A percentile compares a stretch with the other conserved stretches of the same genome.
These are phyloP conservation scores for Batkoa obscura DNA, from an alignment of 371 early-diverging fungal species.

Conservation along the genomic window DNA sequence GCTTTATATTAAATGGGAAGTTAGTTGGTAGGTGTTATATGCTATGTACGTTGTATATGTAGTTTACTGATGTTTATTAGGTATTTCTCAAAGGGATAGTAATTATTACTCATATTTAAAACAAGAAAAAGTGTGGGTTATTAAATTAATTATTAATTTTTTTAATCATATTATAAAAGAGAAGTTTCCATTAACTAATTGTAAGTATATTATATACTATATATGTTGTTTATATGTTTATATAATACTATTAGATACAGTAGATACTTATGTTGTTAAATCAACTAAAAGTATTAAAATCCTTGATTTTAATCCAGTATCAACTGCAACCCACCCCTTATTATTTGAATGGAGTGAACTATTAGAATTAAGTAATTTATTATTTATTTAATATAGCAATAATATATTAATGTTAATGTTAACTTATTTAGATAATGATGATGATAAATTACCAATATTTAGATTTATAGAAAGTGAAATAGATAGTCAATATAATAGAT, in stretches of 20 bases:
- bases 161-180: too few relatives aligned
- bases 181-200: too few relatives aligned
- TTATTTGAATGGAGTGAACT: background rate
- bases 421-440: too few relatives aligned
- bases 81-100: conserved; percentile 2
- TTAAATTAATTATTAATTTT: too few relatives aligned
- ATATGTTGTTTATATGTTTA: too few relatives aligned
- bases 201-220: too few relatives aligned
- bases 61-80: background rate
- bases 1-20: conserved; percentile 52
- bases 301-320: background rate
- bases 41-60: background rate
- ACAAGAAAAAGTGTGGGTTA: background rate
- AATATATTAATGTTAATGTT: background rate
- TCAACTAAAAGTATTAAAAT: background rate
- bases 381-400: background rate
- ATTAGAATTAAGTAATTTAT: background rate
- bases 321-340: background rate
- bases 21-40: conserved; percentile 30
- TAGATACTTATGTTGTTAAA: background rate
- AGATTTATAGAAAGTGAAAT: too few relatives aligned
- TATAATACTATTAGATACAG: conserved; percentile 1
- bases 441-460: too few relatives aligned
- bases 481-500: too few relatives aligned
- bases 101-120: conserved; percentile 1